Evolutionary conservation across 2,329 filamentous ascomycete species (phyloP).

Genomic region (Claviceps sp.): DNA sequence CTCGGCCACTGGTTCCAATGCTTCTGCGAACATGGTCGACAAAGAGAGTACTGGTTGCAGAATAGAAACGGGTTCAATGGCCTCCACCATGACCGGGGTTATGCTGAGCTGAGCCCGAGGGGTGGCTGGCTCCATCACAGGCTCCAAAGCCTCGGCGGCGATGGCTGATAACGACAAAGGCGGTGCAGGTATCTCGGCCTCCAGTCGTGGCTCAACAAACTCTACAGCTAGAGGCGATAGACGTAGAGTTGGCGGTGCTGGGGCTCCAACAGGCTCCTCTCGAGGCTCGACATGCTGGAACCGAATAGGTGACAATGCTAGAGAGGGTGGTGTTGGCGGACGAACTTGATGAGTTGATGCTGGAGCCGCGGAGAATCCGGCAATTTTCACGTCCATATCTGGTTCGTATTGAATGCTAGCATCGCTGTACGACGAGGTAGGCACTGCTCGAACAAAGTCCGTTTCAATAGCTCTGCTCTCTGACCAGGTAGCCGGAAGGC

Average conservation of each 20-base stretch:
- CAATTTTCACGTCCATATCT: conserved; percentile 37
- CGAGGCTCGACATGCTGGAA: conserved; percentile 30
- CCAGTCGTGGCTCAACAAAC: conserved; percentile 17
- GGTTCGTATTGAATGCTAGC: conserved; percentile 36
- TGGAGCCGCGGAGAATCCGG: conserved; percentile 41
- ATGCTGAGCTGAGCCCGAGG: conserved; percentile 14
- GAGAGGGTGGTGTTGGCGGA: conserved; percentile 18
- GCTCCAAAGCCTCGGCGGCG: conserved; percentile 20
- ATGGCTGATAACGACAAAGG: conserved; percentile 20
- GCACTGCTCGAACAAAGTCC: conserved; percentile 27
- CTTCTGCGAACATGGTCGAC: conserved; percentile 14
- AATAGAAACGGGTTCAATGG: conserved; percentile 11
- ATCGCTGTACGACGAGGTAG: conserved; percentile 38
- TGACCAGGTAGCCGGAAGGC: conserved; percentile 14
- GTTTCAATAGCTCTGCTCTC: conserved; percentile 13
- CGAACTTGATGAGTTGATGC: conserved; percentile 22
- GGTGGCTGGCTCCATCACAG: conserved; percentile 12
- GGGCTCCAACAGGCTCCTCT: conserved; percentile 20
- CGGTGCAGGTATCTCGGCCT: conserved; percentile 10
- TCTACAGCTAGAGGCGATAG: conserved; percentile 16
- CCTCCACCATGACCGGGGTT: conserved; percentile 19
- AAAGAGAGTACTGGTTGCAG: conserved; percentile 9
- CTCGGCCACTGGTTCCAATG: conserved; percentile 15
- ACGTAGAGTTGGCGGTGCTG: conserved; percentile 19
- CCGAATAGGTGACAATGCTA: conserved; percentile 32